Conservation (phyloP, 805 yeast species). For the Myxozyma vanderwaltii region DNA sequence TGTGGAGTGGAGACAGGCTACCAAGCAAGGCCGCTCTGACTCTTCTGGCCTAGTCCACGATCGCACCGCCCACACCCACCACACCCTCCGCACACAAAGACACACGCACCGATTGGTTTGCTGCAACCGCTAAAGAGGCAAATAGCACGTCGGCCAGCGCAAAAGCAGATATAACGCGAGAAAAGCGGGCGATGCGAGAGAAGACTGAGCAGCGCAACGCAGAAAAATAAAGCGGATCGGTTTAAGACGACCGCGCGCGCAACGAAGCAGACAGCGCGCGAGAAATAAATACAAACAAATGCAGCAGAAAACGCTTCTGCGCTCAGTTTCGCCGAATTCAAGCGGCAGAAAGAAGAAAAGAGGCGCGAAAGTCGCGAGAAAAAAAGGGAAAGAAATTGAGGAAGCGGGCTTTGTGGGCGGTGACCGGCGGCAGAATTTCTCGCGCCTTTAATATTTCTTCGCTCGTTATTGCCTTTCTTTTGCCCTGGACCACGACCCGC, state of each 20-base stretch:
- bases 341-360: background rate
- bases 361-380: background rate
- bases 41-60: no score
- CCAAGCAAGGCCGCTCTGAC: no score
- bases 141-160: conserved; percentile 2
- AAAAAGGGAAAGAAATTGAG: background rate
- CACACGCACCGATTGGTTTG: background rate
- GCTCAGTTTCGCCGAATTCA: background rate
- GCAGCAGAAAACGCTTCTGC: background rate
- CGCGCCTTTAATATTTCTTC: background rate
- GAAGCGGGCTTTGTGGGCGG: background rate
- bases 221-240: background rate
- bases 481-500: background rate
- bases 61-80: no score
- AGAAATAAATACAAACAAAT: background rate
- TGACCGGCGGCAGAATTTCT: conserved; percentile 5
- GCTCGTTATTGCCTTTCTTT: background rate
- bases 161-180: background rate
- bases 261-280: background rate
- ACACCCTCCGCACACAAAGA: background rate
- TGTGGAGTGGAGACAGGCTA: background rate
- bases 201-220: conserved; percentile 1
- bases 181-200: background rate
- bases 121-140: background rate
- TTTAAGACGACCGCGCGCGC: background rate